phyloP scores from a whole-genome alignment of 257 asterid genomes.

The Petunia axillaris region DNA sequence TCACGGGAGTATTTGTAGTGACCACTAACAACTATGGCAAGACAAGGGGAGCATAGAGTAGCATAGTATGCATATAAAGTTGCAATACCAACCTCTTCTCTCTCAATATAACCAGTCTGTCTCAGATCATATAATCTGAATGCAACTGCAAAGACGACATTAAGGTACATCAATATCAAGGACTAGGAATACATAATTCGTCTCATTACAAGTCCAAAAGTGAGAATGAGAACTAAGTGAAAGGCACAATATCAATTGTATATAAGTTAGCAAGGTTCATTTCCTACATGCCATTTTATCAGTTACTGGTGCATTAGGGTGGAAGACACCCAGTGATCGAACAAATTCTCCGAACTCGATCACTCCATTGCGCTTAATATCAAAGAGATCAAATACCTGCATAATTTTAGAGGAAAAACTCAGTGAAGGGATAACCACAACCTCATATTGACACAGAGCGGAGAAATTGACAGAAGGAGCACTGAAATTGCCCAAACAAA shows the following conservation, averaged over 20 bases:
- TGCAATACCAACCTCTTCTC: conserved; percentile 63
- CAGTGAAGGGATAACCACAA: background rate
- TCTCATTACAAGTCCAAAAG: background rate
- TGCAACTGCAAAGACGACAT: conserved; percentile 60
- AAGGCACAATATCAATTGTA: background rate
- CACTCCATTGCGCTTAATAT: conserved; percentile 73
- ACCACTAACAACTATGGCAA: background rate
- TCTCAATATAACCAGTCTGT: conserved; percentile 75
- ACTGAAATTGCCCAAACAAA: background rate
- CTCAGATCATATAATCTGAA: conserved; percentile 82
- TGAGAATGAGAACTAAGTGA: conserved; percentile 6
- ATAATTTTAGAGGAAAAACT: conserved; percentile 16
- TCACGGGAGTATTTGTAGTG: background rate
- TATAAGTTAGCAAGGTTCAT: background rate
- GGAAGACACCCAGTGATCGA: conserved; percentile 75
- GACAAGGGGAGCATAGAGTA: background rate
- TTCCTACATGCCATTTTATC: conserved; percentile 70
- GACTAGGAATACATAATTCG: background rate
- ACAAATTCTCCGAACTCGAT: conserved; percentile 92
- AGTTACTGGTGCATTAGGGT: conserved; percentile 67
- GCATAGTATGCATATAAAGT: background rate
- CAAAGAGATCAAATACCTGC: conserved; percentile 81
- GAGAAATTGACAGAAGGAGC: background rate
- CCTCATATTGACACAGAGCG: background rate
- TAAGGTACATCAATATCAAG: background rate